These are phyloP conservation scores for Trypanosoma lewisi DNA, from an alignment of 208 protist genomes.

Conservation along the genomic window DNA sequence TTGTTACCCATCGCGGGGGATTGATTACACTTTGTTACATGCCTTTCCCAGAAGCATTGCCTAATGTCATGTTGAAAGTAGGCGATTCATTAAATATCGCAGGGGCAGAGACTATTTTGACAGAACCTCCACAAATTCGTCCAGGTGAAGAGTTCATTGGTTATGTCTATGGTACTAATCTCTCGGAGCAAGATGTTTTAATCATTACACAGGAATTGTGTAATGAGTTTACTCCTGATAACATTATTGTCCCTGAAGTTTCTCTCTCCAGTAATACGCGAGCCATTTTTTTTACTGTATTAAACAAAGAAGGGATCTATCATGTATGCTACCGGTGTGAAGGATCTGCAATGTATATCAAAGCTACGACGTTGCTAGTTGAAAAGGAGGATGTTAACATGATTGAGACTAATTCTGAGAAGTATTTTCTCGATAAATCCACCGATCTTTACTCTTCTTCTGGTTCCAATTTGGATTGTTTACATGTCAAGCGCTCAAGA, in stretches of 20 bases:
- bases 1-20: constrained; percentile 61
- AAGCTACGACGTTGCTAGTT: constrained; percentile 65
- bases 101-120: constrained; percentile 70
- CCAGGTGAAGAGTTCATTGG: constrained; percentile 71
- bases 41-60: constrained; percentile 59
- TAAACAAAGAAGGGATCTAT: constrained; percentile 69
- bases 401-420: constrained; percentile 46
- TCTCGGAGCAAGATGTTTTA: constrained; percentile 65
- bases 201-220: constrained; percentile 74
- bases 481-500: constrained; percentile 66
- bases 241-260: constrained; percentile 63
- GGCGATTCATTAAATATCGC: constrained; percentile 60
- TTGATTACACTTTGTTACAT: constrained; percentile 66
- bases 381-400: constrained; percentile 51
- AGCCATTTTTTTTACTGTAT: constrained; percentile 59
- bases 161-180: constrained; percentile 76
- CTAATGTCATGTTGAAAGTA: constrained; percentile 58
- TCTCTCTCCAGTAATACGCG: constrained; percentile 67
- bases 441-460: constrained; percentile 44
- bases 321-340: constrained; percentile 77
- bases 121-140: constrained; percentile 66
- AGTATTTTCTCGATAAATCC: constrained; percentile 62
- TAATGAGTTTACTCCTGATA: constrained; percentile 61
- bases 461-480: constrained; percentile 44
- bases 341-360: constrained; percentile 55